phyloP scores from a whole-genome alignment of 140 eudicot genomes.

The Stevia rebaudiana region DNA sequence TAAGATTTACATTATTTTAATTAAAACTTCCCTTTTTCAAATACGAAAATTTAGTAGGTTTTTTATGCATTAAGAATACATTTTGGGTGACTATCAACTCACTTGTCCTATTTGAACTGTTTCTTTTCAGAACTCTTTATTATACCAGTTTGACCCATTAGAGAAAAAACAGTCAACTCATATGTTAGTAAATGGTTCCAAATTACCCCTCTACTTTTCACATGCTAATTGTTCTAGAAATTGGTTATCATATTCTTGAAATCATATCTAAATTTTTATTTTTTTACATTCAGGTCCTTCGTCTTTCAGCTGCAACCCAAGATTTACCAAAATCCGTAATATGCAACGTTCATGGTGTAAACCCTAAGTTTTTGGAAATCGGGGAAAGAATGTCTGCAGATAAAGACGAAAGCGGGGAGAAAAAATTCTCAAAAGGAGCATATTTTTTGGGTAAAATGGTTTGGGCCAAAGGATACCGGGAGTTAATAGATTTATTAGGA shows the following conservation, averaged over 20 bases:
- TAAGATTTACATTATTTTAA: background rate
- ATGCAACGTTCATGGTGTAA: conserved; percentile 98
- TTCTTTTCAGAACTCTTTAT: background rate
- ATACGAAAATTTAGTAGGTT: background rate
- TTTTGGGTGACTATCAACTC: background rate
- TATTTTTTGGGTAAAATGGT: conserved; percentile 96
- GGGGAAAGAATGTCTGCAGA: conserved; percentile 78
- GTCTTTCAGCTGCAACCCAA: conserved; percentile 98
- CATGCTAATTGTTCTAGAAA: background rate
- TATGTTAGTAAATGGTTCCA: background rate
- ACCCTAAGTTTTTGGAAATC: conserved; percentile 77
- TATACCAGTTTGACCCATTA: background rate
- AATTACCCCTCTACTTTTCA: background rate
- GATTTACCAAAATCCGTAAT: conserved; percentile 79
- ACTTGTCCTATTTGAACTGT: background rate
- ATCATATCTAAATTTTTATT: background rate
- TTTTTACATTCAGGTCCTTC: conserved; percentile 60
- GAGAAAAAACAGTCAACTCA: background rate
- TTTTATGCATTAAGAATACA: background rate
- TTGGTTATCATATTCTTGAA: conserved; percentile 3
- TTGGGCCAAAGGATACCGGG: conserved; percentile 91
- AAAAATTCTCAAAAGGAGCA: conserved; percentile 80
- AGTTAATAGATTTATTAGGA: conserved; percentile 69
- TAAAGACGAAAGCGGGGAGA: conserved; percentile 58
- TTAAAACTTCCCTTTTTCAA: background rate